Base-by-base conservation (phyloP, 495 filamentous ascomycete species). In the Penicillium salamii region DNA sequence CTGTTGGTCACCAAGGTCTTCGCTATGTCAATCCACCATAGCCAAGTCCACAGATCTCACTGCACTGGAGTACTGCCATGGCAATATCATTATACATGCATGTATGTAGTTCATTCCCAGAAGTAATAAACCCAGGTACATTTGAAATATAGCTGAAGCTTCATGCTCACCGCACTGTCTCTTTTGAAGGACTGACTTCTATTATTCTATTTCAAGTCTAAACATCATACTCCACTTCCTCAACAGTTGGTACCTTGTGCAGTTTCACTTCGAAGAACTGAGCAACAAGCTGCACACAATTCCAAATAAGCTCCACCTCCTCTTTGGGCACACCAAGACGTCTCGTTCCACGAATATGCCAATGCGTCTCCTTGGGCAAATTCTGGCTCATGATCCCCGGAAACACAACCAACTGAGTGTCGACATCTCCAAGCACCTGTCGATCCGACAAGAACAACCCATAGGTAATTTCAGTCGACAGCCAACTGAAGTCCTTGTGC, bases 301-400 rank as follows among this genome's bases (percentile, higher is more conserved):
- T 63, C 62, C 64, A 66, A 39, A 70, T 56, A 32, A 67, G 50
- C 59, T 81, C 65, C 0, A 78, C 74, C 60, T 84, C 79, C 40
- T 76, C 67, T 55, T 60, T 61, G 5, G 70, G 64, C 1, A 82
- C 61, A 0, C 80, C 80, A 26, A 83, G 59, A 42, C 81, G 61
- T 35, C 79, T 63, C 11, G 68, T 68, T 0, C 79, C 80, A 26
- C 81, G 64, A 49, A 82, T 68, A 70, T 84, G 81, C 80, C 80
- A 84, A 24, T 71, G 67, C 0, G 78, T 82, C 59, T 79, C 71
- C 15, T 59, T 58, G 20, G 55, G 63, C 47, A 82, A 53, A 57
- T 79, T 79, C 68, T 83, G 80, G 23, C 76, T 76, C 79, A 83
- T 82, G 46, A 84, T 83, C 1, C 68, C 74, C 1, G 79, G 65